These are phyloP conservation scores for Leccinellum luteum DNA, from an alignment of 768 basidiomycete genomes.

Conservation along the genomic window DNA sequence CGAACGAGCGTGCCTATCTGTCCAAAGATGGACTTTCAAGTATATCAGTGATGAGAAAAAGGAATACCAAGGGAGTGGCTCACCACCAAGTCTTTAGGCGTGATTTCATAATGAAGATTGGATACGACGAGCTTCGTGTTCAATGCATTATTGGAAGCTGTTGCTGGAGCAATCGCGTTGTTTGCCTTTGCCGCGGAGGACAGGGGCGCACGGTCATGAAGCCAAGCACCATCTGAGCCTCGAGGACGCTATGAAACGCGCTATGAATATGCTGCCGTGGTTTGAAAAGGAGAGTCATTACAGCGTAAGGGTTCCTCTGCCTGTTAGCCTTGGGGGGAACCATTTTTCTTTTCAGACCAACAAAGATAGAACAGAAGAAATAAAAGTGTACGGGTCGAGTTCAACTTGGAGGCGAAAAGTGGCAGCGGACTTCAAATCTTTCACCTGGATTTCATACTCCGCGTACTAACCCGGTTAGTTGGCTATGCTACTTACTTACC, in stretches of 20 bases:
- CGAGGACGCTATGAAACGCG: slow-evolving; percentile 50
- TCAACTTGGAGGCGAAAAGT: neutral
- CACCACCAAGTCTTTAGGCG: slow-evolving; percentile 84
- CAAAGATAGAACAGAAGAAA: neutral
- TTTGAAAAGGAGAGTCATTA: slow-evolving; percentile 18
- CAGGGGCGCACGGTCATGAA: slow-evolving; percentile 70
- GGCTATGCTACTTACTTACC: no score
- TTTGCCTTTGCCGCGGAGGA: slow-evolving; percentile 30
- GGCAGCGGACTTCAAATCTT: slow-evolving; percentile 10
- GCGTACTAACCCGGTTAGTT: neutral
- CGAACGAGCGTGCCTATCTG: slow-evolving; percentile 89
- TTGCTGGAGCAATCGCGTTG: slow-evolving; percentile 20
- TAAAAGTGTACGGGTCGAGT: neutral
- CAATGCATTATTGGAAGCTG: slow-evolving; percentile 27
- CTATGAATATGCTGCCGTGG: slow-evolving; percentile 2
- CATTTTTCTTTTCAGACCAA: slow-evolving; percentile 16
- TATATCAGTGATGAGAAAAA: slow-evolving; percentile 3
- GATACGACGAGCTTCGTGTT: slow-evolving; percentile 71
- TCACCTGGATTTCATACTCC: slow-evolving; percentile 10
- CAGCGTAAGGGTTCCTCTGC: slow-evolving; percentile 44
- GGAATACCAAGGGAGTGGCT: slow-evolving; percentile 28
- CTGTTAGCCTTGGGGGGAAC: slow-evolving; percentile 27
- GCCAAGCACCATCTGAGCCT: slow-evolving; percentile 63
- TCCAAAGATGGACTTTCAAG: slow-evolving; percentile 77
- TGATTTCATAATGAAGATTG: slow-evolving; percentile 91